Conservation (phyloP, 768 basidiomycete species). For the Lactarius pseudohatsudake region DNA sequence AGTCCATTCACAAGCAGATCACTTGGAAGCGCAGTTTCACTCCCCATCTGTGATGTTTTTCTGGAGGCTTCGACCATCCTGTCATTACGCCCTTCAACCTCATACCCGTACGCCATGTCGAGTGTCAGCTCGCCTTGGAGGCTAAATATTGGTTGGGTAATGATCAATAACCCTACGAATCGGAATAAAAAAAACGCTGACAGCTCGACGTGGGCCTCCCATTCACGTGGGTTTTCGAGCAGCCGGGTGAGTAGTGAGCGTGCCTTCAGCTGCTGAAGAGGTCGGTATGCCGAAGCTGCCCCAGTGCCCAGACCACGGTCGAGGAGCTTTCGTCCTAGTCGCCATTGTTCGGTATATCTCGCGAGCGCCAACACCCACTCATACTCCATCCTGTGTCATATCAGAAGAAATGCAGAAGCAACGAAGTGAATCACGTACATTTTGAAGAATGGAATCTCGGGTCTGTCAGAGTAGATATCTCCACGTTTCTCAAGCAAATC, state of each 20-base stretch:
- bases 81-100: constrained; percentile 6
- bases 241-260: constrained; percentile 7
- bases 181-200: background rate
- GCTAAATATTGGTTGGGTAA: background rate
- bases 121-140: constrained; percentile 6
- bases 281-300: background rate
- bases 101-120: constrained; percentile 14
- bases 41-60: background rate
- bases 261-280: constrained; percentile 8
- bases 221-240: constrained; percentile 3
- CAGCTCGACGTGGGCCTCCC: constrained; percentile 7
- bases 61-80: background rate
- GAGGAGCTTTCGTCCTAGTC: constrained; percentile 8
- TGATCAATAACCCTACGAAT: background rate
- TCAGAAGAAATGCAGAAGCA: background rate
- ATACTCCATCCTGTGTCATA: constrained; percentile 1
- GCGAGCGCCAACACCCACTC: background rate
- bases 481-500: constrained; percentile 56
- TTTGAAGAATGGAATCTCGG: background rate
- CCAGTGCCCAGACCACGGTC: constrained; percentile 15
- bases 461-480: constrained; percentile 32
- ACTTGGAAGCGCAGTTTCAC: background rate
- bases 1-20: constrained; percentile 6
- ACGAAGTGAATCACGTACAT: background rate
- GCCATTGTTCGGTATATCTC: background rate